phyloP scores from a whole-genome alignment of 1,284 basidiomycete genomes.

The Ustilago esculenta region DNA sequence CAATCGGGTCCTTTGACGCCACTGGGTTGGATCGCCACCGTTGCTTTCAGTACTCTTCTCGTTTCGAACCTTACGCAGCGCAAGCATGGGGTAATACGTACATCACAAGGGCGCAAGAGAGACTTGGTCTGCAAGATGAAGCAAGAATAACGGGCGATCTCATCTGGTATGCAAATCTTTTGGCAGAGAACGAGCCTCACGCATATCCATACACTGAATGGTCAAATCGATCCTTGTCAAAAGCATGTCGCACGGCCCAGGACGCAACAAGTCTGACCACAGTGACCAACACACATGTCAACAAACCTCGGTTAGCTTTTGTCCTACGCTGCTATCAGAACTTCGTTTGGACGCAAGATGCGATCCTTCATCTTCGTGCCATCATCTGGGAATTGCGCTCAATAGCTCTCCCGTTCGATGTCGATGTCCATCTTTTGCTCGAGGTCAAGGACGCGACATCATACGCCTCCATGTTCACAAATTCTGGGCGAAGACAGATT shows the following conservation, averaged over 20 bases:
- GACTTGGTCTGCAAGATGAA: background rate
- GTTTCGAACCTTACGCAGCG: constrained; percentile 7
- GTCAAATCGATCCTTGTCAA: constrained; percentile 1
- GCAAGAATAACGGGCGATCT: constrained; percentile 4
- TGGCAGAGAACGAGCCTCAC: constrained; percentile 9
- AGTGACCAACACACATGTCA: background rate
- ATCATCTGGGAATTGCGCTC: constrained; percentile 27
- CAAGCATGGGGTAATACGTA: constrained; percentile 17
- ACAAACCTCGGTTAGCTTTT: constrained; percentile 11
- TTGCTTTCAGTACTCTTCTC: constrained; percentile 17
- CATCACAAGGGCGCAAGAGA: constrained; percentile 4
- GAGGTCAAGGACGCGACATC: constrained; percentile 21
- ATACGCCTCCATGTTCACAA: constrained; percentile 16
- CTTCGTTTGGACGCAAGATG: constrained; percentile 14
- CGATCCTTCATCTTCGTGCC: constrained; percentile 18
- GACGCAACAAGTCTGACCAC: background rate
- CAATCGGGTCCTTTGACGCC: constrained; percentile 6
- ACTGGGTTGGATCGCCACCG: background rate
- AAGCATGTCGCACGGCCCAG: background rate
- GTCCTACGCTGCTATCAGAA: constrained; percentile 23
- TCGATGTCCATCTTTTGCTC: constrained; percentile 20
- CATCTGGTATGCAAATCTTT: constrained; percentile 22
- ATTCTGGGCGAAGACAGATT: constrained; percentile 8
- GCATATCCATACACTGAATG: constrained; percentile 1
- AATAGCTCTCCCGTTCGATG: constrained; percentile 6